Evolutionary conservation across 306 rosid genomes (phyloP).

Genomic region (Trifolium repens): DNA sequence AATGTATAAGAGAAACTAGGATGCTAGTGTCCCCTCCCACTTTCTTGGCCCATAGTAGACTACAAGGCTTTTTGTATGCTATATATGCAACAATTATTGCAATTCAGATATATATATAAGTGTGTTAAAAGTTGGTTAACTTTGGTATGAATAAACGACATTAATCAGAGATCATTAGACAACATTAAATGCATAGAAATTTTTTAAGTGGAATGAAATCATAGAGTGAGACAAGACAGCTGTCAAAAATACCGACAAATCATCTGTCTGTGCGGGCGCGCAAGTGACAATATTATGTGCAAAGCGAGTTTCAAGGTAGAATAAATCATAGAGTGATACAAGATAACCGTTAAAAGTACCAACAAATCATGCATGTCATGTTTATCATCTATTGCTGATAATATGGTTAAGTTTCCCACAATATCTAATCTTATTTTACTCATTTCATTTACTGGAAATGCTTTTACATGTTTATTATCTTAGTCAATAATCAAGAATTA

Average conservation of each 20-base stretch:
- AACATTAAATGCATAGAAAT: background rate
- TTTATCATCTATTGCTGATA: constrained; percentile 10
- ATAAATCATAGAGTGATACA: background rate
- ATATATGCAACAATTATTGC: background rate
- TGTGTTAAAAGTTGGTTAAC: constrained; percentile 4
- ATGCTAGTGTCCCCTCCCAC: background rate
- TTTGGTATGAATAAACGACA: constrained; percentile 18
- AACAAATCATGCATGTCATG: constrained; percentile 5
- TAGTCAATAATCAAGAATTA: constrained; percentile 33
- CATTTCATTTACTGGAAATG: background rate
- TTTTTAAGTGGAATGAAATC: background rate
- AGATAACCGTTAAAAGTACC: background rate
- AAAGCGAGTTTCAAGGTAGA: background rate
- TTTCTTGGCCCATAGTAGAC: constrained; percentile 13
- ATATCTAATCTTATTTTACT: constrained; percentile 26
- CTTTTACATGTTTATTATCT: constrained; percentile 9
- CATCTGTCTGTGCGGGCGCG: background rate
- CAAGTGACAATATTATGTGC: background rate
- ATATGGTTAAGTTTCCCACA: constrained; percentile 3
- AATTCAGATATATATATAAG: background rate
- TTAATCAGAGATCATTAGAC: background rate
- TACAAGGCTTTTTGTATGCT: background rate
- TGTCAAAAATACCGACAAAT: background rate
- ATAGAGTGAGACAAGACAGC: background rate
- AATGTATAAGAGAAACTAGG: background rate